phyloP scores from a whole-genome alignment of 75 land plant genomes.

The Picea sitchensis region DNA sequence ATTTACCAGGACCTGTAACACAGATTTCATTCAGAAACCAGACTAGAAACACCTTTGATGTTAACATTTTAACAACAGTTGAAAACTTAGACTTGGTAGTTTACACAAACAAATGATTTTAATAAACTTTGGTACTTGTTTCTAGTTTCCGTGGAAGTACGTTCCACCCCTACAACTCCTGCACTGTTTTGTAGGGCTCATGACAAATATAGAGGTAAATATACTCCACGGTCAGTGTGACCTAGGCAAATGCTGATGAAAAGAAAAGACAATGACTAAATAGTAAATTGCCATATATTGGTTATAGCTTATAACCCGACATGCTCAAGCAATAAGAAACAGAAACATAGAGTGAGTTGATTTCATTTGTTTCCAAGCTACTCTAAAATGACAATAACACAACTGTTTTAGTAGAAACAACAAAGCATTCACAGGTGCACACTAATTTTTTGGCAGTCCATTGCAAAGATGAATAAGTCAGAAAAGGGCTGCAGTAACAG shows the following conservation, averaged over 20 bases:
- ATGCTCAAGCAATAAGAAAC: neutral
- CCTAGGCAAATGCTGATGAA: neutral
- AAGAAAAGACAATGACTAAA: neutral
- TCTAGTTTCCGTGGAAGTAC: neutral
- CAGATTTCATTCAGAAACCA: neutral
- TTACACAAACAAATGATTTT: neutral
- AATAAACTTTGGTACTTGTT: neutral
- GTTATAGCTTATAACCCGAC: neutral
- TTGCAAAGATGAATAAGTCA: neutral
- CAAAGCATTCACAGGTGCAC: neutral
- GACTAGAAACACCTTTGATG: too few species aligned
- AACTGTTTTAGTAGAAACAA: neutral
- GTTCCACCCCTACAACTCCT: neutral
- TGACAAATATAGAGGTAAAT: neutral
- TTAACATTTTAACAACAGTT: too few species aligned
- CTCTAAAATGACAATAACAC: neutral
- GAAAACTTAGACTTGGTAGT: neutral
- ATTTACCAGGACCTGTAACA: constrained; percentile 72
- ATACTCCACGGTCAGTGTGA: neutral
- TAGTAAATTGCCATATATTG: neutral
- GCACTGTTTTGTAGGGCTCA: neutral
- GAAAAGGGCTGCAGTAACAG: neutral
- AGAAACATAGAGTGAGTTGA: too few species aligned
- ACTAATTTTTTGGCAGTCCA: neutral
- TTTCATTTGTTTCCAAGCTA: neutral